Conservation (phyloP, 495 filamentous ascomycete species). For the Penicillium cataractarum region DNA sequence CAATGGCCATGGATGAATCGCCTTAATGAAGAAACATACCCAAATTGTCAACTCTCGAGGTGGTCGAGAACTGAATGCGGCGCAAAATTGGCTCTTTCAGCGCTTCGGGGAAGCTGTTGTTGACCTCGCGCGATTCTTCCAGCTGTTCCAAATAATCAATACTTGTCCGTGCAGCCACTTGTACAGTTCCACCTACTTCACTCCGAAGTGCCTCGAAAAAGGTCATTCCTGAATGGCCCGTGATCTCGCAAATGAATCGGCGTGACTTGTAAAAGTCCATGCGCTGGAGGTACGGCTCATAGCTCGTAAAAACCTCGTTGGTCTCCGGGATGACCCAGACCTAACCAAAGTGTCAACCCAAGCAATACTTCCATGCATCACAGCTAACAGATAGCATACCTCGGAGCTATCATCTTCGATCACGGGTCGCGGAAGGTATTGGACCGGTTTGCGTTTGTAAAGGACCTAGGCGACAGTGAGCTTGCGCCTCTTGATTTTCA, state of each 20-base stretch:
- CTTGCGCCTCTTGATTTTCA: constrained; percentile 5
- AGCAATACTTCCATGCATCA: background rate
- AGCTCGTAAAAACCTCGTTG: constrained; percentile 84
- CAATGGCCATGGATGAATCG: background rate
- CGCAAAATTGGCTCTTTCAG: constrained; percentile 89
- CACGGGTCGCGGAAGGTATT: constrained; percentile 71
- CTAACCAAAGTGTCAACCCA: constrained; percentile 46
- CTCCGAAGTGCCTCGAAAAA: constrained; percentile 93
- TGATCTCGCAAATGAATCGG: constrained; percentile 93
- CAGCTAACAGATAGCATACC: constrained; percentile 49
- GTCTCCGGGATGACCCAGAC: constrained; percentile 91
- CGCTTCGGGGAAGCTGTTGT: constrained; percentile 87
- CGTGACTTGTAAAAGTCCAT: constrained; percentile 95
- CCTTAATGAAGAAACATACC: constrained; percentile 52
- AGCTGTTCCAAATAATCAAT: constrained; percentile 52
- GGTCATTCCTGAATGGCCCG: constrained; percentile 87
- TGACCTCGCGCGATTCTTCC: constrained; percentile 84
- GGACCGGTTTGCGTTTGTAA: constrained; percentile 94
- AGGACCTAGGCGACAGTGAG: constrained; percentile 67
- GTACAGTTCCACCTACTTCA: constrained; percentile 66
- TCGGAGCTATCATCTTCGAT: constrained; percentile 81
- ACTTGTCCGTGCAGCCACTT: background rate
- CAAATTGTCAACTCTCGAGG: constrained; percentile 88
- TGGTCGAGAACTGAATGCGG: constrained; percentile 86
- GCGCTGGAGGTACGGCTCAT: constrained; percentile 83